Evolutionary conservation across 1,284 basidiomycete genomes (phyloP), one percentile per base, ranked within the genome.

Genomic region (Sparassis latifolia): DNA sequence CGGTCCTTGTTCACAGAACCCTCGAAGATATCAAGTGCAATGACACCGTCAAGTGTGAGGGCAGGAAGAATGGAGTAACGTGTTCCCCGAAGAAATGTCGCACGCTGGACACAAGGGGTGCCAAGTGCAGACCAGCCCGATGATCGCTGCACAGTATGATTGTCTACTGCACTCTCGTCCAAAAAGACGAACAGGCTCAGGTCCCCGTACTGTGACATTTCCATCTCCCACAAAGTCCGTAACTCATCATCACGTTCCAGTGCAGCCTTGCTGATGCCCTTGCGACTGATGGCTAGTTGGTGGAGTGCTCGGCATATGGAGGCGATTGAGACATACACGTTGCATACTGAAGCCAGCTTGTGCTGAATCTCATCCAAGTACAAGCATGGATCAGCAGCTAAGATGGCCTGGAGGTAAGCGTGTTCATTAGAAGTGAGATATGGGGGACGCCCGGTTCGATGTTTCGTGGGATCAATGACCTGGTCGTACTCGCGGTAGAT

Each of bases 171-270:
- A 20, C 55, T 53, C 49, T 69, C 65, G 52, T 69, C 64, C 4
- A 69, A 43, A 52, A 58, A 65, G n/a, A 68, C 54, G 52, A 62
- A 62, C 29, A 55, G 55, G 6, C 65, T 59, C 3, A 1, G 35
- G 48, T 48, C 30, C 54, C 54, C 41, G 56, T 61, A 44, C 58
- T 46, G 5, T 49, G 55, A 53, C 61, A 58, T 44, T 54, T 37
- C 50, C 4, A 55, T 61, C 44, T 61, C 47, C 65, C 65, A 69
- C 29, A 54, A 56, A n/a, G 58, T 55, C 3, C 63, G 46, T 2
- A 67, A 48, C 12, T 52, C 45, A 10, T 69, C 61, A 47, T 68
- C 58, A 5, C 60, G 55, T 45, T 69, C 62, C 2, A 54, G 42
- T 12, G 64, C 64, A 32, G 52, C 47, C 27, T 50, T 54, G n/a